A percentile compares a stretch with the other conserved stretches of the same genome.
Conservation (phyloP, 2,329 filamentous ascomycete species). For the Aspergillus fijiensis region DNA sequence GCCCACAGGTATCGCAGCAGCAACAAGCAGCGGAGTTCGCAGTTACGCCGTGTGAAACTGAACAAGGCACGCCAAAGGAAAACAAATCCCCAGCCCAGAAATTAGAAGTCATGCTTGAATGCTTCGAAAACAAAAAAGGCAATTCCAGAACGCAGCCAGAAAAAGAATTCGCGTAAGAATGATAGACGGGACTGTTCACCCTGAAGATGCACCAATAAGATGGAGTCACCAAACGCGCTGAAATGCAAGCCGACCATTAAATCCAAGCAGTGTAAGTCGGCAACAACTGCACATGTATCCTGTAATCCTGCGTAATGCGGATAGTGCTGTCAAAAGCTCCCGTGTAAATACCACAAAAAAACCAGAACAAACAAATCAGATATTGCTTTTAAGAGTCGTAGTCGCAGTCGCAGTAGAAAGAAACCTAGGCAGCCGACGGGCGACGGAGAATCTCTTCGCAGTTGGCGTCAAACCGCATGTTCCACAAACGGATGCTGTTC, state of each 20-base stretch:
- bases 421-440: constrained; percentile 42
- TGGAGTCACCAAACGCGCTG: constrained; percentile 34
- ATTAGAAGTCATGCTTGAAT: not conserved
- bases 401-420: not conserved
- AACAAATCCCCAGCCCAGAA: constrained; percentile 27
- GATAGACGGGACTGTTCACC: constrained; percentile 13
- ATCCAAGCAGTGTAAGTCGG: not conserved
- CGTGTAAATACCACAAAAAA: not conserved
- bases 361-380: not conserved
- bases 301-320: constrained; percentile 1
- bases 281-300: constrained; percentile 2
- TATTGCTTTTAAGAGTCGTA: constrained; percentile 8
- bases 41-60: constrained; percentile 26
- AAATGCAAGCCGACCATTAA: constrained; percentile 33
- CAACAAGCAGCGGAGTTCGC: constrained; percentile 23
- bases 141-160: not conserved
- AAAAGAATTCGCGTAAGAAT: constrained; percentile 16
- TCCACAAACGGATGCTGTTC: constrained; percentile 83
- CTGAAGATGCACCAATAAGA: constrained; percentile 28
- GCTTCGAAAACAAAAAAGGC: too few relatives aligned
- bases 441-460: constrained; percentile 80
- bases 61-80: constrained; percentile 18
- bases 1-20: constrained; percentile 24
- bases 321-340: constrained; percentile 1
- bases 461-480: constrained; percentile 91